Evolutionary conservation across 148 eudicot species (phyloP), one percentile per base, ranked within the genome.

Genomic region (Rheum nobile): DNA sequence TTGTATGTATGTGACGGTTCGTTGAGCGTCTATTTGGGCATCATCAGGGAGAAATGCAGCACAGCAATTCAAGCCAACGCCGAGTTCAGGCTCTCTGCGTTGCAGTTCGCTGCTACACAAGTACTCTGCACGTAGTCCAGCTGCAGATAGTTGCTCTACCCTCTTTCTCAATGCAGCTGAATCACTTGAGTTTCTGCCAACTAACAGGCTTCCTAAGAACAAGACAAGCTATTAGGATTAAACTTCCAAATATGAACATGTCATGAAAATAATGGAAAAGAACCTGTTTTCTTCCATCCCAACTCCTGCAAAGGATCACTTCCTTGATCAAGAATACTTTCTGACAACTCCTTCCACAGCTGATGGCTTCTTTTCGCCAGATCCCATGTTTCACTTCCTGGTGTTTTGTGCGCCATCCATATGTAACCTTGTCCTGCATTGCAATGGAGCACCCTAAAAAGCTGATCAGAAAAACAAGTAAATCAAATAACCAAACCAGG

Each of bases 231-330:
- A 26, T 26, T 10, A 22, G 67, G 32, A 55, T 10, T 26, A n/a
- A n/a, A n/a, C n/a, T n/a, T n/a, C n/a, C n/a, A 10, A 44, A 12
- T 44, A 14, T 10, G 4, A 12, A 44, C 14, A 13, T 14, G 10
- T 22, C 29, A 54, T 54, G 3, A 59, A 28, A 59, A 13, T 59
- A 10, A 1, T 12, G 14, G n/a, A 50, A 8, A 28, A 26, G 17
- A 59, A 91, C 98, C 98, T 80, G 98, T 95, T 87, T 85, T 87
- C 82, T 85, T 90, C 97, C 97, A 95, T 50, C 98, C 97, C 65
- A 91, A 75, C 50, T 74, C 80, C 72, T 84, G 77, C 69, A 79
- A 75, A 77, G 98, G 98, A 83, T 87, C 88, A 85, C 54, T 72
- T 39, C 97, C 93, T 77, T 87, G 84, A 71, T 80, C 71, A 67